A percentile compares a stretch with the other conserved stretches of the same genome.
These are phyloP conservation scores for Skeletonema tropicum DNA, from an alignment of 108 stramenopile genomes.

Conservation along the genomic window DNA sequence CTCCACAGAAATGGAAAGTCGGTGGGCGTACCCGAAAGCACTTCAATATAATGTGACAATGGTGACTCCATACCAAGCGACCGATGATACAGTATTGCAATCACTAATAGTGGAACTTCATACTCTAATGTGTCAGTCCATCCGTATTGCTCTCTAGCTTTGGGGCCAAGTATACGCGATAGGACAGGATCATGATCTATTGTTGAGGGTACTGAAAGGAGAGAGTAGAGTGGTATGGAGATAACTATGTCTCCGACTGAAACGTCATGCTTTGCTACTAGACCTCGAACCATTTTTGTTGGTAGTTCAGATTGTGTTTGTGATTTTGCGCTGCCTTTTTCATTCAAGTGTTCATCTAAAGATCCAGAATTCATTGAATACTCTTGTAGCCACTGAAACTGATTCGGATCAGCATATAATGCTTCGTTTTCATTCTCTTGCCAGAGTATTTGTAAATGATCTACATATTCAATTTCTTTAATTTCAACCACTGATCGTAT, in stretches of 20 bases:
- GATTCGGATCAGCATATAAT: constrained; percentile 7
- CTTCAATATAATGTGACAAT: constrained; percentile 60
- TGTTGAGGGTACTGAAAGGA: constrained; percentile 70
- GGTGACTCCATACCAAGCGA: constrained; percentile 58
- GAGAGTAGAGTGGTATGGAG: constrained; percentile 66
- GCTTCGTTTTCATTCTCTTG: constrained; percentile 43
- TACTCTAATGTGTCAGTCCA: constrained; percentile 62
- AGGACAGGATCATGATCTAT: constrained; percentile 83
- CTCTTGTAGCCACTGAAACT: constrained; percentile 41
- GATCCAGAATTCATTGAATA: constrained; percentile 13
- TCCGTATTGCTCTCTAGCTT: constrained; percentile 56
- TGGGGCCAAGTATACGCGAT: constrained; percentile 59
- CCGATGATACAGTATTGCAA: constrained; percentile 78
- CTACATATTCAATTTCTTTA: constrained; percentile 69
- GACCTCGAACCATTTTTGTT: constrained; percentile 64
- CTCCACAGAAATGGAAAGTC: constrained; percentile 81
- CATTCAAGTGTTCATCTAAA: constrained; percentile 8
- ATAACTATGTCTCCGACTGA: constrained; percentile 67
- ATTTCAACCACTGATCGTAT: constrained; percentile 70
- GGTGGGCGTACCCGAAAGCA: constrained; percentile 50
- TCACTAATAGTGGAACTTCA: constrained; percentile 70
- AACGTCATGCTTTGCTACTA: constrained; percentile 71
- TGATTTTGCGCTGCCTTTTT: constrained; percentile 1
- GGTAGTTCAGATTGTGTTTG: constrained; percentile 9
- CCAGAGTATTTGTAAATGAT: constrained; percentile 58